A percentile compares a stretch with the other conserved stretches of the same genome.
phyloP scores from a whole-genome alignment of 2,329 filamentous ascomycete genomes.

The Verticillium isaacii region DNA sequence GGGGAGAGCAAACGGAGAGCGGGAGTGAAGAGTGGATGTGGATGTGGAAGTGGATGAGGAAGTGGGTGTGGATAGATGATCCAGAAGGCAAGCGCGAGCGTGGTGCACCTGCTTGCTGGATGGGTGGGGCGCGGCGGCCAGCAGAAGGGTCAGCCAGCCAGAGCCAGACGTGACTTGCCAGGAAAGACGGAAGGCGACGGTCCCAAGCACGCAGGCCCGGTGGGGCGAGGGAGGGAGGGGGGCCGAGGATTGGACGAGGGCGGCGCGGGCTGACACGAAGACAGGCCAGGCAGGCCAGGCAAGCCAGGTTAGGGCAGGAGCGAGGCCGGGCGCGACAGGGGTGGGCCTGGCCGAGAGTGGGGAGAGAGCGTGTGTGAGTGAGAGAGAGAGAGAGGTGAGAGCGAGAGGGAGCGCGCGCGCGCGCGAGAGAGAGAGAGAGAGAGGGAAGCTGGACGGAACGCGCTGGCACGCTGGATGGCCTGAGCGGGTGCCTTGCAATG shows the following conservation, averaged over 20 bases:
- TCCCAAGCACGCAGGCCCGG: background rate
- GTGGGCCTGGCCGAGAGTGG: background rate
- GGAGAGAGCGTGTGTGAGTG: background rate
- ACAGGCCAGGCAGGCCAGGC: background rate
- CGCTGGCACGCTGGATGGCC: background rate
- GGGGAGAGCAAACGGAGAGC: background rate
- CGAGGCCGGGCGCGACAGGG: background rate
- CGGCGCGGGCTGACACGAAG: conserved; percentile 8
- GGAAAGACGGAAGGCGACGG: background rate
- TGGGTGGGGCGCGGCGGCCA: background rate
- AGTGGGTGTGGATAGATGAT: background rate
- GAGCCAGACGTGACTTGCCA: background rate
- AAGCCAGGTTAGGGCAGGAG: background rate
- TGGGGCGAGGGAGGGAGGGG: conserved; percentile 1
- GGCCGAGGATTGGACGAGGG: conserved; percentile 6
- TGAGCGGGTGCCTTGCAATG: background rate
- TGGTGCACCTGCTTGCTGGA: background rate
- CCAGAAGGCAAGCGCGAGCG: background rate
- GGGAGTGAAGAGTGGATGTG: background rate
- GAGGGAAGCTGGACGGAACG: no score
- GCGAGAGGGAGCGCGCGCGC: no score
- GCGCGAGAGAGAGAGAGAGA: no score
- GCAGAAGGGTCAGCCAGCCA: background rate
- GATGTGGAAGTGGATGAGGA: background rate
- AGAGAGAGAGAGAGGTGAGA: background rate